These are phyloP conservation scores for Alloteropsis angusta DNA, from an alignment of 202 grass and related monocot genomes.

Conservation along the genomic window DNA sequence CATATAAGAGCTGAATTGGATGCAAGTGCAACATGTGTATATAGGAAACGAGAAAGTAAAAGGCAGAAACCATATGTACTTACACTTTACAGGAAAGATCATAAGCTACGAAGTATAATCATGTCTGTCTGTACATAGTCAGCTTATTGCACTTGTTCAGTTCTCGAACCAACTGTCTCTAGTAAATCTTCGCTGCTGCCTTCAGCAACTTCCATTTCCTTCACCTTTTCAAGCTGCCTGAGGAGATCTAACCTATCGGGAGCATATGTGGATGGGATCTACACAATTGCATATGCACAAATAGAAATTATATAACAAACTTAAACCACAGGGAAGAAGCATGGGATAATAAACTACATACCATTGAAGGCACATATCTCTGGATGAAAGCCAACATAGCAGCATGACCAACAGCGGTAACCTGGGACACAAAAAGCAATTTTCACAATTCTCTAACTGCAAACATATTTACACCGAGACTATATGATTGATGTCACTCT, in stretches of 20 bases:
- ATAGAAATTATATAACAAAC: slow-evolving; percentile 1
- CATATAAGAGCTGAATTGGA: not conserved
- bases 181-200: slow-evolving; percentile 35
- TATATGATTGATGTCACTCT: slow-evolving; percentile 4
- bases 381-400: slow-evolving; percentile 98
- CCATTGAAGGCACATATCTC: slow-evolving; percentile 95
- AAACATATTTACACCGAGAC: slow-evolving; percentile 20
- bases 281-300: slow-evolving; percentile 10
- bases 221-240: slow-evolving; percentile 90
- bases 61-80: slow-evolving; percentile 1
- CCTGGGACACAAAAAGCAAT: slow-evolving; percentile 36
- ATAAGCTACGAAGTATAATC: slow-evolving; percentile 19
- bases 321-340: not conserved
- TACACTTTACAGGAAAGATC: slow-evolving; percentile 37
- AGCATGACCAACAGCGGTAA: slow-evolving; percentile 96
- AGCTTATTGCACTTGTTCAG: slow-evolving; percentile 35
- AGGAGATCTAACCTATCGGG: slow-evolving; percentile 93
- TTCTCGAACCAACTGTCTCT: slow-evolving; percentile 30
- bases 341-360: slow-evolving; percentile 29
- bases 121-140: slow-evolving; percentile 27
- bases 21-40: not conserved
- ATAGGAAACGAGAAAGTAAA: not conserved
- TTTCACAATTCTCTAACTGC: not conserved
- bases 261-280: slow-evolving; percentile 98
- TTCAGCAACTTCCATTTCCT: slow-evolving; percentile 67